These are phyloP conservation scores for Arthrobotrys megalospora DNA, from an alignment of 2,329 filamentous ascomycete species.

Conservation along the genomic window DNA sequence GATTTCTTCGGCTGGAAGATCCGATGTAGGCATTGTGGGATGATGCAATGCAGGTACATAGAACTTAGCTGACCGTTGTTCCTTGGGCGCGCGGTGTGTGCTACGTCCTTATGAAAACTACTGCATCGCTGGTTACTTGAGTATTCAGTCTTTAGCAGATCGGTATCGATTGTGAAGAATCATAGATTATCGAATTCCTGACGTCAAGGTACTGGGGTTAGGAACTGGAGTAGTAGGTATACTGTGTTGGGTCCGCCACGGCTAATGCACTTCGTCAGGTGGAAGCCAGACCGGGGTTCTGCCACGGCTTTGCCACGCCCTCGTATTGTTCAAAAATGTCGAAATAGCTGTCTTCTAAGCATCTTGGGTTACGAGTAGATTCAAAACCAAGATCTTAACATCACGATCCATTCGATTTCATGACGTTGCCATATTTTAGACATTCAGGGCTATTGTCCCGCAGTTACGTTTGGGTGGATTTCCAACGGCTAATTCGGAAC, in stretches of 20 bases:
- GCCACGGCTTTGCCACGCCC: neutral
- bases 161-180: neutral
- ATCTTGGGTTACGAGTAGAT: neutral
- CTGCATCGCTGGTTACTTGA: neutral
- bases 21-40: neutral
- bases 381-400: neutral
- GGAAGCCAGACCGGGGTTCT: neutral
- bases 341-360: neutral
- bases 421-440: neutral
- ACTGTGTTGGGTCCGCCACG: neutral
- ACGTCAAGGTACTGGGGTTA: neutral
- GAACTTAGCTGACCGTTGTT: neutral
- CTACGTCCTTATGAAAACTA: neutral
- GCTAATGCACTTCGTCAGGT: neutral
- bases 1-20: conserved; percentile 16
- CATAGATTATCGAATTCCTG: neutral
- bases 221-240: neutral
- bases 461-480: too few relatives aligned
- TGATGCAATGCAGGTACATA: conserved; percentile 33
- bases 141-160: neutral
- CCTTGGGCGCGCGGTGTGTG: neutral
- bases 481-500: neutral
- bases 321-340: neutral
- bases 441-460: too few relatives aligned
- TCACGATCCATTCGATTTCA: neutral